phyloP scores from a whole-genome alignment of 2,329 filamentous ascomycete species.

The Xylariaceae sp. region DNA sequence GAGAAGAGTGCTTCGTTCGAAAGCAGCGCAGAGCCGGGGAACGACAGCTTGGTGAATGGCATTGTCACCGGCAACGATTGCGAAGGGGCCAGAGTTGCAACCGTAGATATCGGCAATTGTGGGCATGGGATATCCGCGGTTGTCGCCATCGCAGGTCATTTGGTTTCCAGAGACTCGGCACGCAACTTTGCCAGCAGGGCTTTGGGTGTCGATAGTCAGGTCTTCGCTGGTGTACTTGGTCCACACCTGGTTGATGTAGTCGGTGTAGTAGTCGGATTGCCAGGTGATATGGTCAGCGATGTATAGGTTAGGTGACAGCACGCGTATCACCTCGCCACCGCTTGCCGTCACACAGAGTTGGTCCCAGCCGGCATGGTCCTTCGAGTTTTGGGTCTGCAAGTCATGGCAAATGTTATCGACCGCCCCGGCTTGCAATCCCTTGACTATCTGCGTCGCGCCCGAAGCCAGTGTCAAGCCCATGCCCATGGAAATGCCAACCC shows the following conservation, averaged over 20 bases:
- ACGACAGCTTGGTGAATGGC: constrained; percentile 39
- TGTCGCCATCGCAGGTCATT: constrained; percentile 40
- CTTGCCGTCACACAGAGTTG: constrained; percentile 37
- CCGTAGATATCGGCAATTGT: constrained; percentile 44
- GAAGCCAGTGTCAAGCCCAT: constrained; percentile 39
- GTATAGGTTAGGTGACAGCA: constrained; percentile 42
- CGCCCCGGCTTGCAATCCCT: constrained; percentile 36
- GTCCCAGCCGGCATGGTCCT: constrained; percentile 41
- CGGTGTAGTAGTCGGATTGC: constrained; percentile 40
- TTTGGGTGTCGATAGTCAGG: constrained; percentile 42
- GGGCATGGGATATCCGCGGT: constrained; percentile 41
- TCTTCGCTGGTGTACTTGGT: constrained; percentile 35
- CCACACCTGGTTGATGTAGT: constrained; percentile 46
- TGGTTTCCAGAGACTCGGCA: constrained; percentile 36
- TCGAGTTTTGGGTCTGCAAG: constrained; percentile 34
- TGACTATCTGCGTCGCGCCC: constrained; percentile 36
- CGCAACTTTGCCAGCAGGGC: constrained; percentile 34
- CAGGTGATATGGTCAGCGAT: constrained; percentile 32
- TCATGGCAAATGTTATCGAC: constrained; percentile 39
- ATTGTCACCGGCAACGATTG: constrained; percentile 35
- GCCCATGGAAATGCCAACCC: constrained; percentile 46
- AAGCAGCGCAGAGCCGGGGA: constrained; percentile 47
- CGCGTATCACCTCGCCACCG: constrained; percentile 38
- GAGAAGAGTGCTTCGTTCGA: constrained; percentile 43
- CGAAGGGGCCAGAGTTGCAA: constrained; percentile 46